A percentile compares a stretch with the other conserved stretches of the same genome.
Conservation (phyloP, 805 yeast species). For the Starmerella bombi region DNA sequence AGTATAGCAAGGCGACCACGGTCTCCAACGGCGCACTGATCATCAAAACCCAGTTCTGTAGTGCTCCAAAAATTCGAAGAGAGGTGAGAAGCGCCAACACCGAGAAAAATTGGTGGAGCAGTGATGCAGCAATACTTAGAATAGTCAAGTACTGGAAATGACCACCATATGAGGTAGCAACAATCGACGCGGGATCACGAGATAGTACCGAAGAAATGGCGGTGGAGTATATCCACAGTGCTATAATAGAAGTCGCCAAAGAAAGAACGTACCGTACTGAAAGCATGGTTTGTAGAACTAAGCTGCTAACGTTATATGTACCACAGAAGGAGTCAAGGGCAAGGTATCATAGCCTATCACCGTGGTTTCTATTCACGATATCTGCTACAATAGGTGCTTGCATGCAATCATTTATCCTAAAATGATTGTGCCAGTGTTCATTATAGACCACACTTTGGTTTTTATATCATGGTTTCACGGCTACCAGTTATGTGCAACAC, state of each 20-base stretch:
- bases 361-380: too few species aligned
- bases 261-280: constrained; percentile 3
- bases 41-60: constrained; percentile 19
- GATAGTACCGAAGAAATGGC: constrained; percentile 15
- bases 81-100: constrained; percentile 26
- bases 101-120: constrained; percentile 19
- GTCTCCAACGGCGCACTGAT: constrained; percentile 27
- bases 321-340: too few species aligned
- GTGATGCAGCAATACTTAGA: constrained; percentile 20
- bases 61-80: constrained; percentile 13
- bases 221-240: constrained; percentile 15
- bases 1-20: constrained; percentile 25
- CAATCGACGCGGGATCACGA: constrained; percentile 12
- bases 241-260: constrained; percentile 9
- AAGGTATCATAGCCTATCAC: too few species aligned
- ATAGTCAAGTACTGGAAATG: constrained; percentile 28
- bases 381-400: too few species aligned
- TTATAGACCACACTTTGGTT: too few species aligned
- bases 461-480: too few species aligned
- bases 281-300: constrained; percentile 4
- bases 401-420: too few species aligned
- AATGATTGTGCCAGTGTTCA: too few species aligned
- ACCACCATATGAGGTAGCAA: constrained; percentile 26
- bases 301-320: too few species aligned
- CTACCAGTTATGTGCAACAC: too few species aligned